phyloP scores from a whole-genome alignment of 2,329 filamentous ascomycete species.

The Aspergillus fumigatus region DNA sequence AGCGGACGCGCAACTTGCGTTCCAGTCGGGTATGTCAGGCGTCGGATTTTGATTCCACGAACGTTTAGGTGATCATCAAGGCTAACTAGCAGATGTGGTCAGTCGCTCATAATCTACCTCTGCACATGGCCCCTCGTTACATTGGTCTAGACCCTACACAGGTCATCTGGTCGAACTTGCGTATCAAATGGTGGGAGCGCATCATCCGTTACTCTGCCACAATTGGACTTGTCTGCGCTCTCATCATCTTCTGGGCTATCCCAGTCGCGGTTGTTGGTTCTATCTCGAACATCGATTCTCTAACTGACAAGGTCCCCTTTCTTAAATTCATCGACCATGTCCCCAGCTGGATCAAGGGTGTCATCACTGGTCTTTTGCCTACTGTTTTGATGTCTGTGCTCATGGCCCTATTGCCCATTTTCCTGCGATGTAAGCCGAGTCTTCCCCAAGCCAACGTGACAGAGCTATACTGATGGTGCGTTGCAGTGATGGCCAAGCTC shows the following conservation, averaged over 20 bases:
- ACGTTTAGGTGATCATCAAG: neutral
- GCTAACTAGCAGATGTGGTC: conserved; percentile 2
- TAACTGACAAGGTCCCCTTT: conserved; percentile 62
- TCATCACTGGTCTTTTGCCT: conserved; percentile 81
- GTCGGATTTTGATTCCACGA: neutral
- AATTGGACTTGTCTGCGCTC: conserved; percentile 64
- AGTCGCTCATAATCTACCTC: conserved; percentile 77
- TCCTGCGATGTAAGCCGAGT: conserved; percentile 63
- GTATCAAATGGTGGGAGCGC: conserved; percentile 81
- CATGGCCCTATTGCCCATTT: conserved; percentile 78
- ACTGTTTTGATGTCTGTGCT: conserved; percentile 73
- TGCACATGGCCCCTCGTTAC: conserved; percentile 82
- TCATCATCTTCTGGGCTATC: conserved; percentile 84
- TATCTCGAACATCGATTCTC: conserved; percentile 75
- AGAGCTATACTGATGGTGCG: neutral
- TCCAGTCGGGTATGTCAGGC: conserved; percentile 55
- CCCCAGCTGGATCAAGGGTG: conserved; percentile 67
- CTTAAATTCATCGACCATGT: conserved; percentile 69
- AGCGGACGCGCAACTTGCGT: conserved; percentile 78
- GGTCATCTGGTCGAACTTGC: conserved; percentile 82
- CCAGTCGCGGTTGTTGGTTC: conserved; percentile 74
- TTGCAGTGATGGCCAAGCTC: conserved; percentile 66
- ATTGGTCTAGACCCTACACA: conserved; percentile 76
- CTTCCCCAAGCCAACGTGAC: neutral
- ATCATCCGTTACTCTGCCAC: conserved; percentile 67